phyloP scores from a whole-genome alignment of 352 stramenopile genomes.

The Phytophthora brassicae region DNA sequence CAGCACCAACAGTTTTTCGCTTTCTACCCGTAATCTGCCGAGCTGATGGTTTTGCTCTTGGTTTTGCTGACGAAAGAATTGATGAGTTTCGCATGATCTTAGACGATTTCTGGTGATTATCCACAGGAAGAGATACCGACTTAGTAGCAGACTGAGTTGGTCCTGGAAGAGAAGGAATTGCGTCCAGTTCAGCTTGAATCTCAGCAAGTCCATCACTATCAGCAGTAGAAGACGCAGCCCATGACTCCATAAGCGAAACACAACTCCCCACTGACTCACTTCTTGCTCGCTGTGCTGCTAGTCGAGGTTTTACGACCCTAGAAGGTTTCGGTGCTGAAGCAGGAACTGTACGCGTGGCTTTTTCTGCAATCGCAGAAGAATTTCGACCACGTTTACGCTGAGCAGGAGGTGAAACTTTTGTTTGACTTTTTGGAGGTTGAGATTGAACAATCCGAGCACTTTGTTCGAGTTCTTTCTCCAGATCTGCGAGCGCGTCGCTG shows the following conservation, averaged over 20 bases:
- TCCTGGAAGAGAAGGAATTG: conserved; percentile 6
- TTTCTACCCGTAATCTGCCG: not conserved
- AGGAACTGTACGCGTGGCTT: not conserved
- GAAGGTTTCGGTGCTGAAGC: not conserved
- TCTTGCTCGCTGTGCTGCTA: conserved; percentile 10
- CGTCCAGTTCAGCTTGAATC: conserved; percentile 39
- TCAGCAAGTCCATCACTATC: conserved; percentile 35
- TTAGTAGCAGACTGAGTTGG: not conserved
- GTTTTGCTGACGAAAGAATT: not conserved
- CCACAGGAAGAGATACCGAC: not conserved
- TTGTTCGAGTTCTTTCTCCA: conserved; percentile 52
- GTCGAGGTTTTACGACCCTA: not conserved
- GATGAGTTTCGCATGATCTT: not conserved
- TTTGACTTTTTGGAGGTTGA: not conserved
- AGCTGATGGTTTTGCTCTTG: conserved; percentile 9
- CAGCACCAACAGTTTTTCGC: not conserved
- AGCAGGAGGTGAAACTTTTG: conserved; percentile 1
- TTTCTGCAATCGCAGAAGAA: conserved; percentile 3
- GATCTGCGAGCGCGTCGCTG: conserved; percentile 39
- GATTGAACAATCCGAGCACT: conserved; percentile 12
- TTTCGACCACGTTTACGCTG: conserved; percentile 8
- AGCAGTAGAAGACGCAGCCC: conserved; percentile 18
- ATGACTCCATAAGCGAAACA: conserved; percentile 22
- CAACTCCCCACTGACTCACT: conserved; percentile 12
- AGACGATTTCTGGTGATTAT: not conserved